phyloP scores from a whole-genome alignment of 2,329 filamentous ascomycete species.

The Akanthomyces muscarius region DNA sequence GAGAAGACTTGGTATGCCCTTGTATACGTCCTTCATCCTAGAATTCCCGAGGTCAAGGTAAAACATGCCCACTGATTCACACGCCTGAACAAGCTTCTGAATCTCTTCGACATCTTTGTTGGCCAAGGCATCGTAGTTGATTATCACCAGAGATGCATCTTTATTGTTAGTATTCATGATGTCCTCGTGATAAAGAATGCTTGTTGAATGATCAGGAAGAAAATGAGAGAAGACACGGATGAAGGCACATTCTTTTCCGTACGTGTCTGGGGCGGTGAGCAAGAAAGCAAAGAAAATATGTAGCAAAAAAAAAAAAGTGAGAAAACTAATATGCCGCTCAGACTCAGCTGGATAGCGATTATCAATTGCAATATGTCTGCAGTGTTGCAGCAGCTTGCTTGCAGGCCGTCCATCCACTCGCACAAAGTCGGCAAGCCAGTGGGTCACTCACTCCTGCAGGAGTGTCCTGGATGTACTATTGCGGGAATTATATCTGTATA shows the following conservation, averaged over 20 bases:
- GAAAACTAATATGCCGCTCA: not conserved
- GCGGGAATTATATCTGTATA: not conserved
- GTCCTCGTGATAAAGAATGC: no score
- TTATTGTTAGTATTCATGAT: not conserved
- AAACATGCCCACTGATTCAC: constrained; percentile 11
- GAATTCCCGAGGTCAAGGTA: not conserved
- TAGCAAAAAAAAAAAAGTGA: not conserved
- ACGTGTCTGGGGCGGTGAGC: not conserved
- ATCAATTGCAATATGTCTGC: not conserved
- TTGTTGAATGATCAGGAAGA: not conserved
- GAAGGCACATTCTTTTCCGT: not conserved
- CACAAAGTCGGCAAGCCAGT: not conserved
- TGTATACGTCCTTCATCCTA: not conserved
- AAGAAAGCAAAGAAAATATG: not conserved
- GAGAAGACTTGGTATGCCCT: not conserved
- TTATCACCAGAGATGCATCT: not conserved
- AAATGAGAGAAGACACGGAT: not conserved
- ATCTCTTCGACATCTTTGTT: constrained; percentile 6
- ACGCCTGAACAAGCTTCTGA: constrained; percentile 11
- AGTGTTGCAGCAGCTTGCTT: not conserved
- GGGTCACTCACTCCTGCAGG: not conserved
- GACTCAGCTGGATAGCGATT: not conserved
- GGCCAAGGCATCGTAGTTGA: constrained; percentile 11
- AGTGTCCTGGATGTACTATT: not conserved
- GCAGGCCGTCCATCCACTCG: not conserved